Conservation (phyloP, 116 monocot genomes). For the Dioscorea cayenensis region DNA sequence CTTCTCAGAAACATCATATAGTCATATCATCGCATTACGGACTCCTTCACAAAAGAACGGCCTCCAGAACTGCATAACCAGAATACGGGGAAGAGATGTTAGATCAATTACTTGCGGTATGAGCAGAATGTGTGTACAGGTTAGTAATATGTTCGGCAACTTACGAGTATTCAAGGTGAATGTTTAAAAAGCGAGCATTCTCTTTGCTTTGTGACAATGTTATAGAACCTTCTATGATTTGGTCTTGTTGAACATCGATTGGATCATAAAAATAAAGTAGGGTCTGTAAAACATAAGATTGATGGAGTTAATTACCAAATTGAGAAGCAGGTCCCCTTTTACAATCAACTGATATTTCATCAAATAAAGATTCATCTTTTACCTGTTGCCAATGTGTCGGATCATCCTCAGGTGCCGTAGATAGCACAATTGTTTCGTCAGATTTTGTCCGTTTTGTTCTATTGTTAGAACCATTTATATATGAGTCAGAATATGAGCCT, state of each 20-base stretch:
- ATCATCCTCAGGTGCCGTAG: slow-evolving; percentile 88
- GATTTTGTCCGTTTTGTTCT: slow-evolving; percentile 40
- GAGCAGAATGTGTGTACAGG: not conserved
- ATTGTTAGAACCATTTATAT: slow-evolving; percentile 20
- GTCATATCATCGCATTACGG: slow-evolving; percentile 57
- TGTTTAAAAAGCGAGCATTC: slow-evolving; percentile 77
- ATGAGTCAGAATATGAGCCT: slow-evolving; percentile 9
- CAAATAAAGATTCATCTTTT: not conserved
- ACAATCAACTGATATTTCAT: not conserved
- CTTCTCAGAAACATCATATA: not conserved
- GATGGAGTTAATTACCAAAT: not conserved
- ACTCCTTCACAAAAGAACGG: slow-evolving; percentile 75
- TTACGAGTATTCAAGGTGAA: slow-evolving; percentile 86
- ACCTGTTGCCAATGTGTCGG: slow-evolving; percentile 99
- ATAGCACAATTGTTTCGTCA: slow-evolving; percentile 58
- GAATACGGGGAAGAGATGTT: not conserved
- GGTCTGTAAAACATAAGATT: slow-evolving; percentile 48
- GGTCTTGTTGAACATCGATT: slow-evolving; percentile 77
- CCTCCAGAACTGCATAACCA: slow-evolving; percentile 52
- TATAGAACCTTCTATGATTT: slow-evolving; percentile 77
- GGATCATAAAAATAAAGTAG: slow-evolving; percentile 85
- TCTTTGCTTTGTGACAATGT: slow-evolving; percentile 80
- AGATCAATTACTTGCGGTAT: not conserved
- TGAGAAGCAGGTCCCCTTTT: not conserved
- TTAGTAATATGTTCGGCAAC: not conserved